phyloP scores from a whole-genome alignment of 1,284 basidiomycete species.

The Marasmius oreades region DNA sequence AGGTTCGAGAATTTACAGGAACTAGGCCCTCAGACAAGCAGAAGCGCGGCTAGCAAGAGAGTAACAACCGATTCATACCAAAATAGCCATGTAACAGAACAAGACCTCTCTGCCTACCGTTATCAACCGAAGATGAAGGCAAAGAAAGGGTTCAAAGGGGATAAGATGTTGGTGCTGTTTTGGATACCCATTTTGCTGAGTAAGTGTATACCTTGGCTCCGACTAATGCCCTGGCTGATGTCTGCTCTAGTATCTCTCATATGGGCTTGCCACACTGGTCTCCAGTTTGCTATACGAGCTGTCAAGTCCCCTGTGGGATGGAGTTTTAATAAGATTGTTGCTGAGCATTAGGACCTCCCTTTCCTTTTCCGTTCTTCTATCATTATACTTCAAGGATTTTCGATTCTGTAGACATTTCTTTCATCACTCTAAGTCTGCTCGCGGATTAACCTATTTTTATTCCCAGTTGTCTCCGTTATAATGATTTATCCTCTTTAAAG shows the following conservation, averaged over 20 bases:
- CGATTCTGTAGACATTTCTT: neutral
- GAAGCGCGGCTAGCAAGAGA: neutral
- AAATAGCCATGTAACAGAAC: conserved; percentile 41
- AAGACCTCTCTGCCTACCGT: conserved; percentile 63
- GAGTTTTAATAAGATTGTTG: conserved; percentile 35
- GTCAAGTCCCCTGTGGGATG: conserved; percentile 46
- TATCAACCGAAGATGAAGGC: conserved; percentile 57
- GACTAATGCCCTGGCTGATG: conserved; percentile 8
- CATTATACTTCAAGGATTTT: neutral
- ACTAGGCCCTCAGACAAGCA: neutral
- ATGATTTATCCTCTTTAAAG: neutral
- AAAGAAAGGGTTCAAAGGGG: conserved; percentile 74
- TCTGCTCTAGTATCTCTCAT: conserved; percentile 54
- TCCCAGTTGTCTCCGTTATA: neutral
- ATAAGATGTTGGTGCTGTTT: conserved; percentile 90
- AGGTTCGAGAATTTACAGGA: conserved; percentile 16
- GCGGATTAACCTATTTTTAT: neutral
- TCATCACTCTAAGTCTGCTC: neutral
- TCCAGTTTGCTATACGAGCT: conserved; percentile 54
- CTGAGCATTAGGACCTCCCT: conserved; percentile 26
- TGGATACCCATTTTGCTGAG: conserved; percentile 89
- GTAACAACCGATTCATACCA: conserved; percentile 12
- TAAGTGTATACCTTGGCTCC: conserved; percentile 37
- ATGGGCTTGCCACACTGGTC: conserved; percentile 60
- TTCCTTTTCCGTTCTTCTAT: conserved; percentile 4